These are phyloP conservation scores for Podospora sp. DNA, from an alignment of 495 filamentous ascomycete genomes.

Conservation along the genomic window DNA sequence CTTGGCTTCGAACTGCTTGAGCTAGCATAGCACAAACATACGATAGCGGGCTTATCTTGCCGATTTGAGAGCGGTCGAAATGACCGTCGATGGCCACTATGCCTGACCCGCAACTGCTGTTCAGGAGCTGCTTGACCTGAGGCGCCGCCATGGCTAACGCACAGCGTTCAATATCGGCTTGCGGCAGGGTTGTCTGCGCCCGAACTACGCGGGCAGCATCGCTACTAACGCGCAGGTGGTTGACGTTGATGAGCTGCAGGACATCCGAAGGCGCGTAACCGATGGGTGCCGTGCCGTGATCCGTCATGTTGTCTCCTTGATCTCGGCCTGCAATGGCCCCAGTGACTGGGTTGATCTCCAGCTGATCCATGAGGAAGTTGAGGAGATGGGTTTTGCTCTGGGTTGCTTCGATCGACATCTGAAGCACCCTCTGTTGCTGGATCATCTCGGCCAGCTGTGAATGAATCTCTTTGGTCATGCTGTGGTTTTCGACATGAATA, in stretches of 20 bases:
- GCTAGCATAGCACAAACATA: constrained; percentile 19
- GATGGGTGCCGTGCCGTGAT: constrained; percentile 16
- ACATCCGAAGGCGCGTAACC: constrained; percentile 22
- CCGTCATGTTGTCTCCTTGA: constrained; percentile 12
- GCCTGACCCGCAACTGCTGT: not conserved
- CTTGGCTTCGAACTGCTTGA: constrained; percentile 8
- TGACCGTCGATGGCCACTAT: constrained; percentile 20
- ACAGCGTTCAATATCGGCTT: constrained; percentile 12
- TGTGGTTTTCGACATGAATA: constrained; percentile 15
- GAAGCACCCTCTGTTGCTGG: constrained; percentile 8
- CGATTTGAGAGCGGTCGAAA: constrained; percentile 20
- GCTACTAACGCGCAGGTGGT: constrained; percentile 13
- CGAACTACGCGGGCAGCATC: constrained; percentile 20
- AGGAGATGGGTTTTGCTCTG: constrained; percentile 21
- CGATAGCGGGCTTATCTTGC: constrained; percentile 19
- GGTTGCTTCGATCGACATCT: constrained; percentile 17
- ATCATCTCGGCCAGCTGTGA: constrained; percentile 12
- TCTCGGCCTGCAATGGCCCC: constrained; percentile 4
- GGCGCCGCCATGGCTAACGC: constrained; percentile 18
- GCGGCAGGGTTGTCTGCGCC: constrained; percentile 1
- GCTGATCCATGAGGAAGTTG: constrained; percentile 25
- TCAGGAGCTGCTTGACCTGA: constrained; percentile 14
- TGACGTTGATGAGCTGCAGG: constrained; percentile 21
- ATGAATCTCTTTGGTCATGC: constrained; percentile 7
- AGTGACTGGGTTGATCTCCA: not conserved